phyloP scores from a whole-genome alignment of 2,329 filamentous ascomycete species.

The Hymenoscyphus repandus region DNA sequence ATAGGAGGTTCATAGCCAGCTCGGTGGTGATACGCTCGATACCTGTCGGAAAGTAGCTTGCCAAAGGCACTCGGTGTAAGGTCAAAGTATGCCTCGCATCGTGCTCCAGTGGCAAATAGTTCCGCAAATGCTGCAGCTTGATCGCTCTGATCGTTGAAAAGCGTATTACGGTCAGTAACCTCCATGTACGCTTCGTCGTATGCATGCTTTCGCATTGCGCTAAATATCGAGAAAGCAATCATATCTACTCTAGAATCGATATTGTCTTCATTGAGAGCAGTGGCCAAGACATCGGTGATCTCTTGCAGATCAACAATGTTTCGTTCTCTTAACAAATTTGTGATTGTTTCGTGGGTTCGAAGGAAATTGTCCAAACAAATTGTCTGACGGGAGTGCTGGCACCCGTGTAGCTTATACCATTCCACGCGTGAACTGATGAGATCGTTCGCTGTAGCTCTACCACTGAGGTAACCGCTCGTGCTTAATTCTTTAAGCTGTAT shows the following conservation, averaged over 20 bases:
- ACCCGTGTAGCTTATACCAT: conserved; percentile 38
- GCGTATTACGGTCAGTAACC: conserved; percentile 55
- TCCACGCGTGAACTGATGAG: conserved; percentile 35
- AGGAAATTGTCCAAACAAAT: conserved; percentile 34
- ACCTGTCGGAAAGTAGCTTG: conserved; percentile 30
- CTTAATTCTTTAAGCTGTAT: conserved; percentile 35
- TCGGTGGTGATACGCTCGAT: conserved; percentile 40
- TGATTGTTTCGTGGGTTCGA: conserved; percentile 27
- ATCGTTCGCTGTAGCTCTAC: conserved; percentile 31
- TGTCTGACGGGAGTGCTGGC: conserved; percentile 30
- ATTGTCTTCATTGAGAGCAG: conserved; percentile 6
- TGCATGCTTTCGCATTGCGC: conserved; percentile 48
- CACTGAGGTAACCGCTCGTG: conserved; percentile 36
- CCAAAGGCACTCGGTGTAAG: conserved; percentile 45
- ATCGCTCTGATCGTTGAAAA: conserved; percentile 56
- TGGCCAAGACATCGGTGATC: conserved; percentile 13
- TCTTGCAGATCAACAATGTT: conserved; percentile 12
- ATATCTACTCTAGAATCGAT: conserved; percentile 48
- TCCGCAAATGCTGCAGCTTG: conserved; percentile 61
- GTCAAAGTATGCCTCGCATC: conserved; percentile 59
- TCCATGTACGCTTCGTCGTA: conserved; percentile 61
- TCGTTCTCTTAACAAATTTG: conserved; percentile 14
- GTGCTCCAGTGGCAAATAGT: conserved; percentile 56
- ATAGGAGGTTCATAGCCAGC: conserved; percentile 42
- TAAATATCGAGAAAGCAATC: conserved; percentile 52